phyloP scores from a whole-genome alignment of 352 stramenopile genomes.

The Globisporangium cederbergense region DNA sequence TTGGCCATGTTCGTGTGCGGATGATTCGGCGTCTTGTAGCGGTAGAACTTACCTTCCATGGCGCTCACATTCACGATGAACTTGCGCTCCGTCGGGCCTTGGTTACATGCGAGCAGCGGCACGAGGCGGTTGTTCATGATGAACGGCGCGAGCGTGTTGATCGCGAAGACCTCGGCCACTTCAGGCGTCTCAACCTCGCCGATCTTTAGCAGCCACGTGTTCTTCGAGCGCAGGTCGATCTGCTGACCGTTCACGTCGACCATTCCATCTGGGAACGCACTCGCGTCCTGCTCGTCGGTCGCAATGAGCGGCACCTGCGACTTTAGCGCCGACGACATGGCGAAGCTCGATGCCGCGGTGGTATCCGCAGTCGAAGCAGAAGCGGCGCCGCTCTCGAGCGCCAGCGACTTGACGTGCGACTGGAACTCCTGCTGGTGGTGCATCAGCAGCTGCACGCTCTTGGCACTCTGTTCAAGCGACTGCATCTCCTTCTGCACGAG shows the following conservation, averaged over 20 bases:
- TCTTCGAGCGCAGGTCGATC: slow-evolving; percentile 92
- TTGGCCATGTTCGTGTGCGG: slow-evolving; percentile 99
- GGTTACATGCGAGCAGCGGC: slow-evolving; percentile 79
- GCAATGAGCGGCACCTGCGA: slow-evolving; percentile 79
- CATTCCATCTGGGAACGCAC: slow-evolving; percentile 67
- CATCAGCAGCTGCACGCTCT: slow-evolving; percentile 64
- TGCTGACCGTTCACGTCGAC: slow-evolving; percentile 96
- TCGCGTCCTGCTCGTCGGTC: slow-evolving; percentile 55
- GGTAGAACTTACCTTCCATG: slow-evolving; percentile 98
- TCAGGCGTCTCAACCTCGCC: slow-evolving; percentile 89
- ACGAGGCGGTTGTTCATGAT: slow-evolving; percentile 95
- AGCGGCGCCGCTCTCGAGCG: slow-evolving; percentile 23
- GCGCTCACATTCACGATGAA: slow-evolving; percentile 98
- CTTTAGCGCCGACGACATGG: slow-evolving; percentile 78
- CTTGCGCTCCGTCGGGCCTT: slow-evolving; percentile 46
- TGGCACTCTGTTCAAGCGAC: slow-evolving; percentile 44
- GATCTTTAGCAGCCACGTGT: slow-evolving; percentile 95
- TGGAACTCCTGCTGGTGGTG: slow-evolving; percentile 82
- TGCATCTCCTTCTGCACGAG: slow-evolving; percentile 84
- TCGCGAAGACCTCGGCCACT: slow-evolving; percentile 86
- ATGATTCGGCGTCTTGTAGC: slow-evolving; percentile 96
- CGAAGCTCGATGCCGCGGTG: slow-evolving; percentile 23
- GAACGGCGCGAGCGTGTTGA: slow-evolving; percentile 97
- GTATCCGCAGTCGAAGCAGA: slow-evolving; percentile 10
- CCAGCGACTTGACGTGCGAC: slow-evolving; percentile 53